These are phyloP conservation scores for Cunninghamia lanceolata DNA, from an alignment of 75 land plant genomes.

Conservation along the genomic window DNA sequence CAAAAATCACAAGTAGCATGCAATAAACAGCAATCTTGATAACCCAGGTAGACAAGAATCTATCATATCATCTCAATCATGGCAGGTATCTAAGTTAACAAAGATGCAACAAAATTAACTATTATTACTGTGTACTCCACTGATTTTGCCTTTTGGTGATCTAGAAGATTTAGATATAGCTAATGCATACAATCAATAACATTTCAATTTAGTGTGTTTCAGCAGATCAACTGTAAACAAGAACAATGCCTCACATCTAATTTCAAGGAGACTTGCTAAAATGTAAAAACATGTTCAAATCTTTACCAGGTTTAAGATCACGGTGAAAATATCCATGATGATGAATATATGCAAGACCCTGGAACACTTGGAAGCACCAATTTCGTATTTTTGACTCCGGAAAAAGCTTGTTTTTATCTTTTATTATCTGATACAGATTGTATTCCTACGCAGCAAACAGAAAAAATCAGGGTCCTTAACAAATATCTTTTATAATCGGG, in stretches of 20 bases:
- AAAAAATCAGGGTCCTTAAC: neutral
- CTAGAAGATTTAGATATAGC: neutral
- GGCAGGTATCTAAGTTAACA: neutral
- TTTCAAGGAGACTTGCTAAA: neutral
- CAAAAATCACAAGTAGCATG: no score
- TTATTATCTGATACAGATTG: constrained; percentile 93
- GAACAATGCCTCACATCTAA: neutral
- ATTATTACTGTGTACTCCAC: neutral
- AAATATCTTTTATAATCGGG: neutral
- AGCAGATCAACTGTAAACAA: neutral
- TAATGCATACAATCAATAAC: neutral
- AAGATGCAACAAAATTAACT: neutral
- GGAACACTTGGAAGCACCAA: constrained; percentile 94
- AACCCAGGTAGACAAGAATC: neutral
- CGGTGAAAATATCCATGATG: constrained; percentile 91
- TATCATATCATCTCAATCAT: neutral
- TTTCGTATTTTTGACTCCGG: constrained; percentile 83
- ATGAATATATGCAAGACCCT: constrained; percentile 95
- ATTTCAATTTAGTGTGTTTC: neutral
- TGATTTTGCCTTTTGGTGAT: neutral
- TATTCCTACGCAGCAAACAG: constrained; percentile 51
- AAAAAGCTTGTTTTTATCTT: constrained; percentile 65
- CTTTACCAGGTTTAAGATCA: constrained; percentile 90
- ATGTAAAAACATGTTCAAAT: neutral
- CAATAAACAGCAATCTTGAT: no score